Base-by-base conservation (phyloP, 768 basidiomycete species). In the Calocybe cyanea region DNA sequence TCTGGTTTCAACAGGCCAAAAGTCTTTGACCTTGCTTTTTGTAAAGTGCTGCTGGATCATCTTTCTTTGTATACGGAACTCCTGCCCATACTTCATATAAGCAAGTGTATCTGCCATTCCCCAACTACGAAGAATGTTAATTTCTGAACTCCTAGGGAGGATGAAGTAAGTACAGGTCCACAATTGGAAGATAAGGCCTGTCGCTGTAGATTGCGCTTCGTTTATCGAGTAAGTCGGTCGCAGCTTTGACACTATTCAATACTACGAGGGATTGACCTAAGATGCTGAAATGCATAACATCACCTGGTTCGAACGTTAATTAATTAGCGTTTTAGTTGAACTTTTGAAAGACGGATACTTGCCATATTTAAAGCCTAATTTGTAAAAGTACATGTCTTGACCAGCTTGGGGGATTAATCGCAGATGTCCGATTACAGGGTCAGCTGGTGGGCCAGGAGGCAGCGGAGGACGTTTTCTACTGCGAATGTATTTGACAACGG, bases 381-480 rank as follows among this genome's bases (percentile, higher is more conserved):
- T 40, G 38, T 61, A 55, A 41, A 64, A 67, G 9, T 55, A 52
- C 2, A 57, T 51, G 3, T 58, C 55, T 32, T 54, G 48, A 41
- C 62, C 51, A 4, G 52, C 43, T 4, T 56, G 21, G 14, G 68
- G 69, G 21, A 71, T 63, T 3, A 56, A 45, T 2, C 67, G 59
- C 14, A 64, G 47, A 44, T 71, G 64, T 4, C 69, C 69, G 14
- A 71, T 56, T 38, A 71, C 30, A 2, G 66, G 63, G 36, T 71
- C 66, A 9, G 57, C 54, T 4, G 62, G 66, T 10, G 66, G 69
- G 11, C 69, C 60, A 18, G 67, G 68, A 1, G 68, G 67, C 7
- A 50, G 36, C 1, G 48, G 52, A 23, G 46, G 41, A 19, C 17
- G 50, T 34, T 33, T 46, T n/a, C 41, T 47, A 6, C 41, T 46